Evolutionary conservation across 495 filamentous ascomycete species (phyloP).

Genomic region (Xylaria scruposa): DNA sequence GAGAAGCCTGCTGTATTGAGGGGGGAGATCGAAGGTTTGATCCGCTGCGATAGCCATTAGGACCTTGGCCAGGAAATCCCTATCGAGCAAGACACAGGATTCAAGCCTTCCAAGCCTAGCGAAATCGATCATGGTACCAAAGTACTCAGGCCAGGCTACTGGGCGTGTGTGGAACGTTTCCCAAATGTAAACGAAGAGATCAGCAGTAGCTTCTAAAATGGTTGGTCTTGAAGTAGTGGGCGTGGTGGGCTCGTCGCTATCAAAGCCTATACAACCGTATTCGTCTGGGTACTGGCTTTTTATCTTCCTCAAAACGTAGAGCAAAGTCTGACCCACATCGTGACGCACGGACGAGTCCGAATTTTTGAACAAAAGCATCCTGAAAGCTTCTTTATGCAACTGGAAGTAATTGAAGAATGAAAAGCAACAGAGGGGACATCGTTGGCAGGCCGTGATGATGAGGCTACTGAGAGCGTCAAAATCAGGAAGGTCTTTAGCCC

Average conservation of each 20-base stretch:
- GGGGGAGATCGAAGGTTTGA: constrained; percentile 46
- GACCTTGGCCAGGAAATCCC: constrained; percentile 61
- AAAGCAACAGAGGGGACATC: constrained; percentile 62
- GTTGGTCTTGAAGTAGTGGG: constrained; percentile 6
- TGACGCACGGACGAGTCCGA: constrained; percentile 65
- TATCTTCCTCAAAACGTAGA: constrained; percentile 59
- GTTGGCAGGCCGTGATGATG: constrained; percentile 60
- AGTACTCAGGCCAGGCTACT: constrained; percentile 82
- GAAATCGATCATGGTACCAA: constrained; percentile 69
- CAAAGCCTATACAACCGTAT: constrained; percentile 46
- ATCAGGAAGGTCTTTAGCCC: constrained; percentile 71
- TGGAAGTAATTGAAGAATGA: constrained; percentile 69
- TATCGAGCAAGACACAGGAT: constrained; percentile 59
- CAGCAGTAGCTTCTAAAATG: constrained; percentile 30
- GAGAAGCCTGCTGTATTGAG: constrained; percentile 52
- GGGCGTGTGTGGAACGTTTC: constrained; percentile 58
- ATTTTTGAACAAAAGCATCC: constrained; percentile 72
- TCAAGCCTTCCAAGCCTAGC: constrained; percentile 63
- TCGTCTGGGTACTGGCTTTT: constrained; percentile 49
- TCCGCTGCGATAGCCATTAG: constrained; percentile 71
- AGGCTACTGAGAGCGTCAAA: constrained; percentile 63
- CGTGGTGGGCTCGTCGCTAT: constrained; percentile 31
- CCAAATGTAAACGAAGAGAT: constrained; percentile 63
- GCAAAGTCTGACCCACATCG: constrained; percentile 61
- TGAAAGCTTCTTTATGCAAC: constrained; percentile 61